These are phyloP conservation scores for Trebouxia sp. DNA, from an alignment of 139 green algal species.

Conservation along the genomic window DNA sequence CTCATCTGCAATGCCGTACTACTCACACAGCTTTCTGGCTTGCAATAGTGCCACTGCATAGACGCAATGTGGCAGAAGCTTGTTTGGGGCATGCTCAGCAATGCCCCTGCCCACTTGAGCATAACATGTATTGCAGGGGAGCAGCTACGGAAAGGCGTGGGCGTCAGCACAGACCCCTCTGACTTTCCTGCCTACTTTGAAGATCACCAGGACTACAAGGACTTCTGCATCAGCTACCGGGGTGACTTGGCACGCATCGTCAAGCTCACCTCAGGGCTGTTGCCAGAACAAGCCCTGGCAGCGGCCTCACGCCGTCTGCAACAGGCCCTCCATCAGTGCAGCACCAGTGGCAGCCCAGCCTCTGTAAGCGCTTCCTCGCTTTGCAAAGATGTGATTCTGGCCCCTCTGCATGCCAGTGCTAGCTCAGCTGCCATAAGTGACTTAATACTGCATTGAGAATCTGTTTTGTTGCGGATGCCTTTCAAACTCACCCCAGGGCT, in stretches of 20 bases:
- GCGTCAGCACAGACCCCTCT: constrained; percentile 1
- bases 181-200: constrained; percentile 56
- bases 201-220: constrained; percentile 51
- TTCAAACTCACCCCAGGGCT: constrained; percentile 37
- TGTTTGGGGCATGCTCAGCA: not conserved
- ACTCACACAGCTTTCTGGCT: too few relatives aligned
- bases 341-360: not conserved
- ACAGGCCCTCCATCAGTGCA: constrained; percentile 26
- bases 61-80: constrained; percentile 10
- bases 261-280: constrained; percentile 35
- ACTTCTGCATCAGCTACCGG: constrained; percentile 51
- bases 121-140: not conserved
- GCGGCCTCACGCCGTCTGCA: constrained; percentile 41
- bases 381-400: too few relatives aligned
- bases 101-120: not conserved
- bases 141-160: constrained; percentile 38
- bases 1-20: too few relatives aligned
- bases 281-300: constrained; percentile 50
- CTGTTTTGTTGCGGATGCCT: too few relatives aligned
- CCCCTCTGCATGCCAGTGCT: too few relatives aligned
- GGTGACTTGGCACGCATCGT: constrained; percentile 40
- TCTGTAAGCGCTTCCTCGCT: not conserved
- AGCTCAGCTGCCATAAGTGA: too few relatives aligned
- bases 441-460: too few relatives aligned
- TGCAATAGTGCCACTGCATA: too few relatives aligned